A percentile compares a stretch with the other conserved stretches of the same genome.
These are phyloP conservation scores for Primulina tabacum DNA, from an alignment of 257 asterid genomes.

Conservation along the genomic window DNA sequence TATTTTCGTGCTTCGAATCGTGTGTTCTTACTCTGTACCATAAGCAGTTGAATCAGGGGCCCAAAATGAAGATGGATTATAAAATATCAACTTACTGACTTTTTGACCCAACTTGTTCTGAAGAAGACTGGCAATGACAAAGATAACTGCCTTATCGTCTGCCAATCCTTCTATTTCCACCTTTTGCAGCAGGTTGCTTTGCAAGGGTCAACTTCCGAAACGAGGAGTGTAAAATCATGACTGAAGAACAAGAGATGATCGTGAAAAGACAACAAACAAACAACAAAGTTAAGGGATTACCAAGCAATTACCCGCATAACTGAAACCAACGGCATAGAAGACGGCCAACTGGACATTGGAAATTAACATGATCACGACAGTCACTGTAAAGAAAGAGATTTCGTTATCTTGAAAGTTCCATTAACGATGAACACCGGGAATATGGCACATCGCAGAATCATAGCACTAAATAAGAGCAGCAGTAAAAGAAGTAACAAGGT, in stretches of 20 bases:
- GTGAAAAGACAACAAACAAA: background rate
- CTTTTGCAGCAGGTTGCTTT: constrained; percentile 44
- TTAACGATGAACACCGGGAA: background rate
- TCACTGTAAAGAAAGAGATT: constrained; percentile 50
- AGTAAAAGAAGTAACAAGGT: background rate
- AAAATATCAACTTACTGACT: background rate
- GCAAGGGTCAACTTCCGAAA: constrained; percentile 74
- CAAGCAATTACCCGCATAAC: constrained; percentile 62
- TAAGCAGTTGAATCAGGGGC: too few species aligned
- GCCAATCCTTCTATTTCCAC: constrained; percentile 33
- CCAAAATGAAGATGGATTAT: background rate
- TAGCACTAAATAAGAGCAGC: background rate
- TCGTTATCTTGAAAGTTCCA: constrained; percentile 21
- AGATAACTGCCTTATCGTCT: constrained; percentile 29
- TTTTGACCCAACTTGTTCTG: too few species aligned
- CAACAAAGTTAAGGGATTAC: background rate
- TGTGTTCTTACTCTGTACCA: background rate
- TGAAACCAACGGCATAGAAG: constrained; percentile 55
- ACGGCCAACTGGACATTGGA: constrained; percentile 73
- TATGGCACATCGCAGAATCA: background rate
- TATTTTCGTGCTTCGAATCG: background rate
- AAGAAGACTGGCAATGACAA: background rate
- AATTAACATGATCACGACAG: constrained; percentile 53
- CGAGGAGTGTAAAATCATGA: constrained; percentile 75
- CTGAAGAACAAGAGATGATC: constrained; percentile 41